phyloP scores from a whole-genome alignment of 2,329 filamentous ascomycete species.

The Drechslerella stenobrocha region DNA sequence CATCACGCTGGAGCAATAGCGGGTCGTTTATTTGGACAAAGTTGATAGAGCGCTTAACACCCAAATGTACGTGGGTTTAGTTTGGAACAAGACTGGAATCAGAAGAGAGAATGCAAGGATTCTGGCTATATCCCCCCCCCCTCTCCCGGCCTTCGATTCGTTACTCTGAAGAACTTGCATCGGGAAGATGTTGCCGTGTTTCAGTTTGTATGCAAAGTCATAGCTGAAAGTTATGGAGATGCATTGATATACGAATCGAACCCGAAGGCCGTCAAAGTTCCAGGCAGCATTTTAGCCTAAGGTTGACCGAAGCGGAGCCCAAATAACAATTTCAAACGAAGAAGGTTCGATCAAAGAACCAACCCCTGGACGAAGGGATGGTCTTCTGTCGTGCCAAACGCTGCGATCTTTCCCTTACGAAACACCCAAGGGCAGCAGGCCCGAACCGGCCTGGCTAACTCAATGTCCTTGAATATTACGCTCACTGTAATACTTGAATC shows the following conservation, averaged over 20 bases:
- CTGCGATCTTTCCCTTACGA: background rate
- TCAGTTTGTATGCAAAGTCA: constrained; percentile 16
- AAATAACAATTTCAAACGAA: constrained; percentile 3
- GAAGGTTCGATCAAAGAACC: constrained; percentile 4
- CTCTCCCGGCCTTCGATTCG: background rate
- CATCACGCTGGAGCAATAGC: too few relatives aligned
- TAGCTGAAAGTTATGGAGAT: constrained; percentile 2
- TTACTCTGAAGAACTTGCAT: constrained; percentile 2
- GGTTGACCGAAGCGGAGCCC: constrained; percentile 1
- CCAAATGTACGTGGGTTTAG: too few relatives aligned
- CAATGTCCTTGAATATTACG: background rate
- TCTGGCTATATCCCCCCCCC: too few relatives aligned
- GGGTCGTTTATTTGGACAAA: too few relatives aligned
- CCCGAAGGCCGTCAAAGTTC: background rate
- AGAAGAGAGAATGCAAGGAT: too few relatives aligned
- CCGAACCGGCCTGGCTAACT: background rate
- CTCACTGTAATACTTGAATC: background rate
- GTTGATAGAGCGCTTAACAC: too few relatives aligned
- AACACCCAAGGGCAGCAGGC: background rate
- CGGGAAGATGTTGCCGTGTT: constrained; percentile 13
- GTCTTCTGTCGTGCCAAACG: background rate
- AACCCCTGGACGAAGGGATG: background rate
- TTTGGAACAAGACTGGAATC: too few relatives aligned
- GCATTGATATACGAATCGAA: background rate
- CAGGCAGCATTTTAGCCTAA: background rate